Base-by-base conservation (phyloP, 2,329 filamentous ascomycete genomes). In the Cordyceps farinosa region DNA sequence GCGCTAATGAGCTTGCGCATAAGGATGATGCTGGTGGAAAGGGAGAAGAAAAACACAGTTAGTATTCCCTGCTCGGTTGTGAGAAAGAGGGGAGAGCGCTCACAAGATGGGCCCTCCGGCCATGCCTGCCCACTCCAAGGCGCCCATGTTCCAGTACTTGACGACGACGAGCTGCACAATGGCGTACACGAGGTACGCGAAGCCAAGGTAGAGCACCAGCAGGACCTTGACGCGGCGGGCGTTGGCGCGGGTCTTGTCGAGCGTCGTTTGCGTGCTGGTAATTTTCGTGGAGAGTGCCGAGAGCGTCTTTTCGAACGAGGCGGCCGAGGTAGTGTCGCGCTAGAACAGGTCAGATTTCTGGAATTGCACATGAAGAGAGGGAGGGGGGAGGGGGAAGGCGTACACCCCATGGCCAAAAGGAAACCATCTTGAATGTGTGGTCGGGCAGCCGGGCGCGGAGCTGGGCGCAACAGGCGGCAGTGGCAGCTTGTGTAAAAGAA, bases 281-380 rank as follows among this genome's bases (percentile, higher is more conserved):
- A 99, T 97, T 78, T 95, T 97, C 59, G 82, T 80, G 11, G 93
- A 90, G 52, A 99, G 85, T 30, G 86, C 83, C 10, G 92, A 91
- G 36, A 99, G 87, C 2, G 89, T 87, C 81, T 93, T 97, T 79
- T 99, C 95, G 73, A 98, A 99, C 4, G 89, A 91, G 58, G 92
- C 93, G 32, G 95, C 90, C 68, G 93, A 96, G 73, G 85, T 90
- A 74, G 89, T 85, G 72, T 91, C 85, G 77, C 86, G 85, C 92
- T 96, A 9, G 70, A n/a, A 22, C 47, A 30, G n/a, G 40, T 72
- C 61, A 73, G 66, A 42, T 44, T 36, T 55, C 1, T 44, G 29
- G 6, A 22, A 22, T 22, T 1, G 22, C 22, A 22, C 22, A 51
- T 13, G 30, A 22, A 40, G 2, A 2, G 15, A 34, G 2, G 5